Percentiles rank a stretch among this genome's conserved stretches.
These are phyloP conservation scores for Corylus avellana DNA, from an alignment of 306 rosid species.

Conservation along the genomic window DNA sequence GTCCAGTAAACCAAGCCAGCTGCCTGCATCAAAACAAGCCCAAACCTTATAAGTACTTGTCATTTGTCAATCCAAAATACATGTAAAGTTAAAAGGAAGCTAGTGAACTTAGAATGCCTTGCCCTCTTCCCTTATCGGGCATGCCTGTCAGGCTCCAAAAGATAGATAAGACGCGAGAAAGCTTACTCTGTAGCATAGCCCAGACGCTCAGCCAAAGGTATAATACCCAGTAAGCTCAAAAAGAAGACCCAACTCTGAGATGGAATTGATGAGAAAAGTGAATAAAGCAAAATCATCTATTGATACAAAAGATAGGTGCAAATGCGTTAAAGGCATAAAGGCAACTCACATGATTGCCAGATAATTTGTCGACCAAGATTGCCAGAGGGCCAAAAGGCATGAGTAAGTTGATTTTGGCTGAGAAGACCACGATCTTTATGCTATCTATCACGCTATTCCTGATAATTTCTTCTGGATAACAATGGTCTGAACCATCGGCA, in stretches of 20 bases:
- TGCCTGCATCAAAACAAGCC: conserved; percentile 47
- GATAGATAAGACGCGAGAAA: neutral
- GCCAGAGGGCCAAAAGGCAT: conserved; percentile 55
- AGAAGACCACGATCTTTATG: conserved; percentile 49
- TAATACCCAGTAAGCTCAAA: conserved; percentile 76
- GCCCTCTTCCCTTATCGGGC: neutral
- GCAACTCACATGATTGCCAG: conserved; percentile 51
- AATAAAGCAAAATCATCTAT: conserved; percentile 4
- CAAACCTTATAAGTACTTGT: conserved; percentile 13
- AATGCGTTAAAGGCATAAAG: neutral
- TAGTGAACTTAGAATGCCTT: neutral
- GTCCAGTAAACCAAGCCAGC: conserved; percentile 56
- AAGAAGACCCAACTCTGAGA: conserved; percentile 83
- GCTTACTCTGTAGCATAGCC: conserved; percentile 90
- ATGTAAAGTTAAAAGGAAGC: neutral
- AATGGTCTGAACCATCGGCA: conserved; percentile 27
- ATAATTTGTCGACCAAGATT: conserved; percentile 35
- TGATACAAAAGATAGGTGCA: neutral
- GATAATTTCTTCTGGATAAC: conserved; percentile 17
- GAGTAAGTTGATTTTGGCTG: conserved; percentile 46
- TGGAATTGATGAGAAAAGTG: conserved; percentile 5
- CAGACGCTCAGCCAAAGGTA: conserved; percentile 88
- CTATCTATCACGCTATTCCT: conserved; percentile 38
- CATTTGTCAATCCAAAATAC: neutral
- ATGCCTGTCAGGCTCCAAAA: neutral